phyloP scores from a whole-genome alignment of 306 rosid genomes.

The Senna siamea region DNA sequence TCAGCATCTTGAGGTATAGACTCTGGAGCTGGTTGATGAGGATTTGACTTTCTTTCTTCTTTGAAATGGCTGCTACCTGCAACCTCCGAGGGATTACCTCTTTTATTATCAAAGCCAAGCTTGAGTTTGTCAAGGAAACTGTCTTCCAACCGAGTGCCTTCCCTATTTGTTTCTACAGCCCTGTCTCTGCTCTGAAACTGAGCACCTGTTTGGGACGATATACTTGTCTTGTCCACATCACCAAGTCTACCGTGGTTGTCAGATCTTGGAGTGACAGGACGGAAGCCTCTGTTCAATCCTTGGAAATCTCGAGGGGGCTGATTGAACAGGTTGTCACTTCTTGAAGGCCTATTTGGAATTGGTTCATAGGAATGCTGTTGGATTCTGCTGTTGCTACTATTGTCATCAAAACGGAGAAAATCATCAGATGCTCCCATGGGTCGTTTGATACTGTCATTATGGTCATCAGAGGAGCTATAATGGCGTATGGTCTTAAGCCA shows the following conservation, averaged over 20 bases:
- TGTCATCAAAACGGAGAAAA: constrained; percentile 8
- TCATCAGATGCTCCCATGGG: constrained; percentile 38
- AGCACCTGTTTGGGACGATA: constrained; percentile 34
- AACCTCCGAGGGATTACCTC: constrained; percentile 38
- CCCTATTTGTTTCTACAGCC: constrained; percentile 30
- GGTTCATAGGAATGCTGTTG: constrained; percentile 38
- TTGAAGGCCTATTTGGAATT: constrained; percentile 47
- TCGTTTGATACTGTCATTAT: constrained; percentile 15
- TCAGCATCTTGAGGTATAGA: constrained; percentile 68
- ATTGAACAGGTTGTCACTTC: constrained; percentile 39
- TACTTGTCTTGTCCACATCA: constrained; percentile 26
- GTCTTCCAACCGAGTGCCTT: constrained; percentile 44
- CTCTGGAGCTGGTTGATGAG: constrained; percentile 32
- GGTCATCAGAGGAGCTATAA: constrained; percentile 47
- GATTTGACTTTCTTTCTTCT: constrained; percentile 34
- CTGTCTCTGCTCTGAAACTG: constrained; percentile 39
- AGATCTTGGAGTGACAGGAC: constrained; percentile 38
- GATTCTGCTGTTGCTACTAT: neutral
- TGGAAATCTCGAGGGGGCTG: constrained; percentile 26
- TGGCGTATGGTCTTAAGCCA: constrained; percentile 43
- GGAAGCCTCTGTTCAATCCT: constrained; percentile 33
- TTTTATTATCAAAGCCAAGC: constrained; percentile 51
- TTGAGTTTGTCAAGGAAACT: constrained; percentile 76
- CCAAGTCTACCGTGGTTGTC: constrained; percentile 27
- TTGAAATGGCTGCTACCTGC: constrained; percentile 31